Conservation (phyloP, 1,284 basidiomycete genomes). For the Mrakiaceae sp. region DNA sequence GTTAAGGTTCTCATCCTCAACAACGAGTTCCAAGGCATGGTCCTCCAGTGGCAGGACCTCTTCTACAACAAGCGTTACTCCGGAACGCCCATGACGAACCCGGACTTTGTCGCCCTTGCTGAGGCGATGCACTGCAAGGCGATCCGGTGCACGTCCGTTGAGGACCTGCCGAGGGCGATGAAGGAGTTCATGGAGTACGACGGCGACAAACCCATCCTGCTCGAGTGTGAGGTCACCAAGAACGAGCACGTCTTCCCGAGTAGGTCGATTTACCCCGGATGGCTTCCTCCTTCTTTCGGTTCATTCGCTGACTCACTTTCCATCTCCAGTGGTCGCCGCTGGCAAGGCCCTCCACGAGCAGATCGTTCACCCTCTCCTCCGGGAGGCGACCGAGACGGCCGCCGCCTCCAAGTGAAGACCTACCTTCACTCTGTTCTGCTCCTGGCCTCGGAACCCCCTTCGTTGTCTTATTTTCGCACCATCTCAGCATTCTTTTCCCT, state of each 20-base stretch:
- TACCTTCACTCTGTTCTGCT: neutral
- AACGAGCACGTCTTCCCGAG: constrained; percentile 85
- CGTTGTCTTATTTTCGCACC: neutral
- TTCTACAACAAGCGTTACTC: constrained; percentile 94
- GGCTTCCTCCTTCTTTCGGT: constrained; percentile 5
- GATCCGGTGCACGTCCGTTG: constrained; percentile 57
- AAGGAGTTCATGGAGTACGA: constrained; percentile 97
- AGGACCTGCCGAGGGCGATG: constrained; percentile 86
- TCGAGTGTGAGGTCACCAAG: constrained; percentile 79
- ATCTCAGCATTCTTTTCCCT: neutral
- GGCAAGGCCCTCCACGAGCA: constrained; percentile 88
- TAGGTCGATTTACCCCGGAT: constrained; percentile 49
- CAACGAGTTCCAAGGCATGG: constrained; percentile 98
- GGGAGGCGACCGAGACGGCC: constrained; percentile 11
- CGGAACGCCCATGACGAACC: constrained; percentile 88
- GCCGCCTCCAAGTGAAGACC: neutral
- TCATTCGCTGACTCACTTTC: neutral
- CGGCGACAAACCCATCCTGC: constrained; percentile 67
- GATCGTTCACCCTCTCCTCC: constrained; percentile 32
- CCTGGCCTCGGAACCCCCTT: neutral
- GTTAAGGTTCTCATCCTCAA: constrained; percentile 85
- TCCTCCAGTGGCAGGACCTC: constrained; percentile 96
- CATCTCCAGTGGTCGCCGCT: constrained; percentile 51
- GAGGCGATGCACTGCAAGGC: constrained; percentile 85
- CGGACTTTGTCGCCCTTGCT: constrained; percentile 82